Evolutionary conservation across 2,329 filamentous ascomycete genomes (phyloP).

Genomic region (Hymenoscyphus fraxineus): DNA sequence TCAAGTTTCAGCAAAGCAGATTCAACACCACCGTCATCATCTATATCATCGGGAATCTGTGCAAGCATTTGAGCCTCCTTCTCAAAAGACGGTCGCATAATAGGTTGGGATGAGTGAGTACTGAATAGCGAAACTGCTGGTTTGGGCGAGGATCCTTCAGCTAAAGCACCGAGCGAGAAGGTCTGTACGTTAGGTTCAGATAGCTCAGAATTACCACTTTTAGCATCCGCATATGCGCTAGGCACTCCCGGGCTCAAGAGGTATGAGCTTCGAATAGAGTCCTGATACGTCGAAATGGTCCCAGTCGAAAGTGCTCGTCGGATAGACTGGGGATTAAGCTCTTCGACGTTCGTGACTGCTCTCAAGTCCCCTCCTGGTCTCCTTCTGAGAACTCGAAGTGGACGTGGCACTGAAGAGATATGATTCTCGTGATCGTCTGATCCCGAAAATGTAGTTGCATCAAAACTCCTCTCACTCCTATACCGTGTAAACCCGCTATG

Average conservation of each 20-base stretch:
- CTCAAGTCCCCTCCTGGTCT: conserved; percentile 72
- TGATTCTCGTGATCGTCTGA: conserved; percentile 50
- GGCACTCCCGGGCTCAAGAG: conserved; percentile 39
- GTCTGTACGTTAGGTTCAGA: conserved; percentile 42
- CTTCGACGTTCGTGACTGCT: conserved; percentile 61
- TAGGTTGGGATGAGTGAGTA: conserved; percentile 58
- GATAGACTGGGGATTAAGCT: conserved; percentile 49
- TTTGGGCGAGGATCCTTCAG: conserved; percentile 45
- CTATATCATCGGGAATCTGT: conserved; percentile 76
- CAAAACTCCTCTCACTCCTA: conserved; percentile 56
- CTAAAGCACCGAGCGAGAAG: conserved; percentile 57
- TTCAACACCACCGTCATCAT: conserved; percentile 82
- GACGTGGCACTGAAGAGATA: conserved; percentile 45
- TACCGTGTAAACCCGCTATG: conserved; percentile 51
- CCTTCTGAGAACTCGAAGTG: conserved; percentile 63
- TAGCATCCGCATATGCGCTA: conserved; percentile 44
- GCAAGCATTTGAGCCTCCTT: conserved; percentile 82
- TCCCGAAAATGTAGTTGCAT: conserved; percentile 55
- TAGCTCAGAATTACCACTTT: conserved; percentile 37
- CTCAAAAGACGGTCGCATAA: conserved; percentile 76
- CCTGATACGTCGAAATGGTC: conserved; percentile 57
- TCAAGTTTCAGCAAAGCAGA: conserved; percentile 91
- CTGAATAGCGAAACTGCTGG: conserved; percentile 53
- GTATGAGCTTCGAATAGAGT: conserved; percentile 57
- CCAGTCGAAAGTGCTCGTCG: conserved; percentile 55